A percentile compares a stretch with the other conserved stretches of the same genome.
Evolutionary conservation across 2,329 filamentous ascomycete species (phyloP).

Genomic region (Diaporthe sp.): DNA sequence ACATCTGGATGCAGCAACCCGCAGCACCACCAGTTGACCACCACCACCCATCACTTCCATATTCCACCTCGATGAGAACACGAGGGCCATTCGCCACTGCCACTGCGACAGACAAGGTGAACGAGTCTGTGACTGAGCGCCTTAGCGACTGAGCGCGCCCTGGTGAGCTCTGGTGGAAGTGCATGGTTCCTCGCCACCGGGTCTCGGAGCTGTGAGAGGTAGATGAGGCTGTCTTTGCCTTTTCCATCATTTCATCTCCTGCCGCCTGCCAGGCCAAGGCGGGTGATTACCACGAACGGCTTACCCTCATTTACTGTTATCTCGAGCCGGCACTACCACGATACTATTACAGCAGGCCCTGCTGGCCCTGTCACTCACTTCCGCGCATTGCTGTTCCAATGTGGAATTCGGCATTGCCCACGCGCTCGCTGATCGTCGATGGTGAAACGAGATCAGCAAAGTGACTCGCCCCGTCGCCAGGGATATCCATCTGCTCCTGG

Average conservation of each 20-base stretch:
- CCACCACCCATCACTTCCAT: neutral
- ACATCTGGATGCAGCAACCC: neutral
- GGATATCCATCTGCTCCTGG: constrained; percentile 37
- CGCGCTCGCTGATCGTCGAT: constrained; percentile 39
- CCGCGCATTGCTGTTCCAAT: constrained; percentile 27
- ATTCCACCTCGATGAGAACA: constrained; percentile 1
- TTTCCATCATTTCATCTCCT: constrained; percentile 27
- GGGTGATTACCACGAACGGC: constrained; percentile 22
- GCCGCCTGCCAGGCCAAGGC: constrained; percentile 31
- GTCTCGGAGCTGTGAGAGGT: constrained; percentile 24
- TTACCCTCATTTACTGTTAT: constrained; percentile 31
- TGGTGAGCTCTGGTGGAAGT: neutral
- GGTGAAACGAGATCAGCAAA: constrained; percentile 43
- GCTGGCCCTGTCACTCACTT: neutral
- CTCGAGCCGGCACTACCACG: constrained; percentile 20
- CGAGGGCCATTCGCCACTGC: neutral
- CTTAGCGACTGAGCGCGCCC: neutral
- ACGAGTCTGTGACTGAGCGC: neutral
- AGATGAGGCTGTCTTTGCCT: constrained; percentile 31
- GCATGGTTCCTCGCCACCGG: constrained; percentile 18
- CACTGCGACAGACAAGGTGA: neutral
- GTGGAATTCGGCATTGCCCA: constrained; percentile 33
- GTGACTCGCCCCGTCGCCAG: constrained; percentile 30
- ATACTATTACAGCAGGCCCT: constrained; percentile 12
- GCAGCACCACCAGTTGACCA: neutral